Evolutionary conservation across 225 moss, liverwort and hornwort genomes (phyloP), one percentile per base, ranked within the genome.

Genomic region (Neckera pumila): DNA sequence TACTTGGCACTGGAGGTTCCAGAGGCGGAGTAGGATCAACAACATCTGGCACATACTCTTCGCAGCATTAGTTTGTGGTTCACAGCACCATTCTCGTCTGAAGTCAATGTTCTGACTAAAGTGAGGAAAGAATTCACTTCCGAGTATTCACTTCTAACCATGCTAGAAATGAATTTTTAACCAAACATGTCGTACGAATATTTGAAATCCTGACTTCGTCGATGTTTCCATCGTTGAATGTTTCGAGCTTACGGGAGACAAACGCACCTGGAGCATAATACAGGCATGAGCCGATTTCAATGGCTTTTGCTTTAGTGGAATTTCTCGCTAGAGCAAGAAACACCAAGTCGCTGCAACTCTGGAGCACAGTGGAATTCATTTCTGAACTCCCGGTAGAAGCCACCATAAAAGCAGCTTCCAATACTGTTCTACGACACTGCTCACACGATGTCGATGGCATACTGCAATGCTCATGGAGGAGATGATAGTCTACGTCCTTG

Each of bases 311-410:
- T 74, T 62, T 83, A 23, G 83, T 86, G 58, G 47, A 89, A 64
- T 91, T 92, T 64, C 91, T 90, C 34, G 87, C 87, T 38, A 94
- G 71, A 53, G 90, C 83, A 53, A 93, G 87, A 71, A 92, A 94
- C 76, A 92, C 87, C 78, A 94, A 87, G 64, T 94, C 92, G 33
- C 86, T 89, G 84, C 94, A 94, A 85, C 89, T 84, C 80, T 91
- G 91, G 74, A 92, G 76, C 51, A 83, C 71, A 40, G 84, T 82
- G 61, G 91, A 31, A 63, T 91, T 88, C 43, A 90, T 77, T 53
- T 51, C 83, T 58, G 86, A 63, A 78, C 90, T 63, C 51, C 82
- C 53, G 26, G 85, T 43, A 49, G 93, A 87, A 34, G 94, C 91
- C 88, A 92, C 26, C 75, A 90, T 86, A 76, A 84, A 86, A 57